phyloP scores from a whole-genome alignment of 306 rosid genomes.

The Gastrolobium villosum region DNA sequence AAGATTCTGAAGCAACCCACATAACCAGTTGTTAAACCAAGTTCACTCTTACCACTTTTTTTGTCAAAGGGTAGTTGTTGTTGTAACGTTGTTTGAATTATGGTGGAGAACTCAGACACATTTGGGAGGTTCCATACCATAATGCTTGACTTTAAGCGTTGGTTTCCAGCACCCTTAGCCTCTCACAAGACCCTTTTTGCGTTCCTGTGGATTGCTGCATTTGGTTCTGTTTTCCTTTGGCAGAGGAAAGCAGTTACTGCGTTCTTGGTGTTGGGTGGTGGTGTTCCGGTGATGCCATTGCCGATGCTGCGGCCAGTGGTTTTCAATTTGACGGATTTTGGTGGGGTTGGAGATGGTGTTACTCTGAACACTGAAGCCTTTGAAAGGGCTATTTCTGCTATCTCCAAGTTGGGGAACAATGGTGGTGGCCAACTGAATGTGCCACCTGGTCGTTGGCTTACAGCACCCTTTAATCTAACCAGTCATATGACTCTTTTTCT shows the following conservation, averaged over 20 bases:
- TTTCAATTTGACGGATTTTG: slow-evolving; percentile 82
- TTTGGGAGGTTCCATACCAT: slow-evolving; percentile 50
- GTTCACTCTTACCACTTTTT: neutral
- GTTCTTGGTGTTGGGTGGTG: slow-evolving; percentile 54
- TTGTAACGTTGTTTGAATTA: slow-evolving; percentile 14
- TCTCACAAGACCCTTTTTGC: slow-evolving; percentile 73
- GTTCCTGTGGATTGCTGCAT: slow-evolving; percentile 66
- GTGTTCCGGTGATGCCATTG: slow-evolving; percentile 38
- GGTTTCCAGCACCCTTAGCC: slow-evolving; percentile 53
- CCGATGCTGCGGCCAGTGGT: slow-evolving; percentile 76
- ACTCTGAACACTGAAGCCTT: slow-evolving; percentile 80
- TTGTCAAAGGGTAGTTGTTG: neutral
- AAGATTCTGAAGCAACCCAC: slow-evolving; percentile 16
- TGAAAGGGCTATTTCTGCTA: slow-evolving; percentile 71
- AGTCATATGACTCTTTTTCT: slow-evolving; percentile 89
- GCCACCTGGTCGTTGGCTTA: slow-evolving; percentile 93
- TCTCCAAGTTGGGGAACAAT: slow-evolving; percentile 65
- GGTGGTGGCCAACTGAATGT: slow-evolving; percentile 96
- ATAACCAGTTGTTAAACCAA: neutral
- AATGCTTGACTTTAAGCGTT: slow-evolving; percentile 62
- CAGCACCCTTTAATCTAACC: slow-evolving; percentile 94
- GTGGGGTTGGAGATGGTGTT: slow-evolving; percentile 90
- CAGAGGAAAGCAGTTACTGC: slow-evolving; percentile 60
- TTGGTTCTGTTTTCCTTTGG: slow-evolving; percentile 75
- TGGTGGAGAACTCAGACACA: slow-evolving; percentile 67